Evolutionary conservation across 352 stramenopile species (phyloP), one percentile per base, ranked within the genome.

Genomic region (Globisporangium megalacanthum): DNA sequence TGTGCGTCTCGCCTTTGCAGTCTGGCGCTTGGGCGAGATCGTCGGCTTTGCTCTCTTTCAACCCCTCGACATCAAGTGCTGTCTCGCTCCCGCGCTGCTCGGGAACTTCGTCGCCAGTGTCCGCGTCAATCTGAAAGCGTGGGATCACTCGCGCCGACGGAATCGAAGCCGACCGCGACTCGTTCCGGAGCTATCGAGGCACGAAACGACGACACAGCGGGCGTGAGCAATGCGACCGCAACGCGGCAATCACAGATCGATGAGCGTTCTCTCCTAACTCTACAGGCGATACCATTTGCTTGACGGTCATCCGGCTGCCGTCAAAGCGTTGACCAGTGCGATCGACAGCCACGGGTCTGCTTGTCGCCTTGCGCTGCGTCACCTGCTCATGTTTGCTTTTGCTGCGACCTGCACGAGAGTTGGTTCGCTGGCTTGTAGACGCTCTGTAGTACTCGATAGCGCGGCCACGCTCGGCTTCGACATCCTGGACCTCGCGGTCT

Each of bases 221-320:
- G 6, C 17, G 42, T 48, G 6, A 48, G 42, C 42, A 22, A n/a
- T 6, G 0, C 10, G 42, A 31, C 49, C 6, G 20, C 7, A 31
- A 46, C 14, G 4, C n/a, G n/a, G n/a, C n/a, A n/a, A n/a, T n/a
- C n/a, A n/a, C n/a, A n/a, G n/a, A n/a, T n/a, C n/a, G n/a, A n/a
- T n/a, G n/a, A n/a, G n/a, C n/a, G n/a, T n/a, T n/a, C n/a, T n/a
- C n/a, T n/a, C n/a, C 25, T 11, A n/a, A 31, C 13, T 45, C 14
- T 13, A 11, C 17, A 25, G 33, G 17, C n/a, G 48, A 37, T 65
- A 79, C 73, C 56, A 86, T 69, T 66, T 89, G 68, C 58, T 72
- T 81, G 37, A 79, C 64, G 1, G 79, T 89, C 77, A 88, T 83
- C 37, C 77, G 73, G 51, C 73, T 88, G 19, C 79, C 79, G 41